Conservation (phyloP, 2,329 filamentous ascomycete species). For the Didymella segeticola region DNA sequence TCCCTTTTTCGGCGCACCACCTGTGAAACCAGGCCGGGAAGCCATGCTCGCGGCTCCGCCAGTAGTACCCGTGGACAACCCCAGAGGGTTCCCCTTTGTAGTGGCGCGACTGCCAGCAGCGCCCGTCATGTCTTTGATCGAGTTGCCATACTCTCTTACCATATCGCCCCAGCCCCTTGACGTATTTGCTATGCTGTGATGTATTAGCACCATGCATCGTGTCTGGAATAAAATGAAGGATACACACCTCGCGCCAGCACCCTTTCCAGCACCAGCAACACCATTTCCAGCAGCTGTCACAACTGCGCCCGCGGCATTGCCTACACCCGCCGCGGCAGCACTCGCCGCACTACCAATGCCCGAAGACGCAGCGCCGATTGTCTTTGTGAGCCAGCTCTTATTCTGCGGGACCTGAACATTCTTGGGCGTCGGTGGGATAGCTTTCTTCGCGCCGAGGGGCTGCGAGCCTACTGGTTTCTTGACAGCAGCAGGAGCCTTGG, state of each 20-base stretch:
- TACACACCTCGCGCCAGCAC: conserved; percentile 44
- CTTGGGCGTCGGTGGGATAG: conserved; percentile 14
- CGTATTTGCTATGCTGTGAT: conserved; percentile 51
- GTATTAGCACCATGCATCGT: neutral
- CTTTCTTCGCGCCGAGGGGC: conserved; percentile 18
- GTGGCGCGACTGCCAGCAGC: conserved; percentile 53
- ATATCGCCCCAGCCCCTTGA: conserved; percentile 56
- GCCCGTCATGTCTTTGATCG: conserved; percentile 56
- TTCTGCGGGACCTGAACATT: conserved; percentile 34
- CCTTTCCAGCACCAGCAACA: conserved; percentile 55
- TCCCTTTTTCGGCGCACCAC: conserved; percentile 38
- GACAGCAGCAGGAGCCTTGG: conserved; percentile 6
- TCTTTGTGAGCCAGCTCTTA: conserved; percentile 55
- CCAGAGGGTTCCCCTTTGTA: conserved; percentile 56
- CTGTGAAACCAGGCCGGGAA: conserved; percentile 26
- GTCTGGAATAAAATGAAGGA: neutral
- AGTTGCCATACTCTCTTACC: conserved; percentile 58
- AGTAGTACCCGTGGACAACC: conserved; percentile 44
- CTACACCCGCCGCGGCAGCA: conserved; percentile 51
- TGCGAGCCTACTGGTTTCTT: conserved; percentile 12
- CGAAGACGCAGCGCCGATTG: conserved; percentile 51
- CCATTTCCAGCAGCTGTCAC: conserved; percentile 54
- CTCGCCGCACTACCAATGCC: conserved; percentile 55
- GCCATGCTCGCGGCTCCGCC: conserved; percentile 41
- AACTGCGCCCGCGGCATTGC: conserved; percentile 53